These are phyloP conservation scores for Fusarium cyanostomum DNA, from an alignment of 2,329 filamentous ascomycete species.

Conservation along the genomic window DNA sequence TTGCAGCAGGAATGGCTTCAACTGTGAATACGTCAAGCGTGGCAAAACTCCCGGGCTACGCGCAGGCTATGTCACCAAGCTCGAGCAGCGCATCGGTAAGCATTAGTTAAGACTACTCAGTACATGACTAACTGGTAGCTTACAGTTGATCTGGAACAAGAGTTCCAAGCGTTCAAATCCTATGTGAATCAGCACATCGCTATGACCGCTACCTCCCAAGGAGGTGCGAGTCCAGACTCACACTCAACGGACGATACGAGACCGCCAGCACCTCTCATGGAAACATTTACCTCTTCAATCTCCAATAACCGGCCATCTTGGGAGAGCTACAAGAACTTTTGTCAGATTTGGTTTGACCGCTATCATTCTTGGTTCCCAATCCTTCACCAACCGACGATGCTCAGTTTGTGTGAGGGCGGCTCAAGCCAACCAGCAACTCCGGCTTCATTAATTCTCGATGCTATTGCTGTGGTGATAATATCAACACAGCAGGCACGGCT, in stretches of 20 bases:
- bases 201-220: neutral
- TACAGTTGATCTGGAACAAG: neutral
- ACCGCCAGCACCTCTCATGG: neutral
- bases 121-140: neutral
- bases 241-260: neutral
- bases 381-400: conserved; percentile 12
- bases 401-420: neutral
- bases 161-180: conserved; percentile 4
- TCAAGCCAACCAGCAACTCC: neutral
- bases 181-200: conserved; percentile 2
- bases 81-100: conserved; percentile 12
- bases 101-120: neutral
- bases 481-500: neutral
- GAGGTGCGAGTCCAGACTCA: neutral
- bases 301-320: neutral
- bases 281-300: neutral
- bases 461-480: conserved; percentile 7
- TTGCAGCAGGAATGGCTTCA: conserved; percentile 6
- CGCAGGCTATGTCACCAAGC: conserved; percentile 7
- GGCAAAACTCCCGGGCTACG: conserved; percentile 4
- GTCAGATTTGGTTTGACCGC: conserved; percentile 12
- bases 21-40: conserved; percentile 1
- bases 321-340: neutral
- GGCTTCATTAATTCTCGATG: conserved; percentile 2
- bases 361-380: conserved; percentile 18